phyloP scores from a whole-genome alignment of 306 rosid genomes.

The Hippophae rhamnoides region DNA sequence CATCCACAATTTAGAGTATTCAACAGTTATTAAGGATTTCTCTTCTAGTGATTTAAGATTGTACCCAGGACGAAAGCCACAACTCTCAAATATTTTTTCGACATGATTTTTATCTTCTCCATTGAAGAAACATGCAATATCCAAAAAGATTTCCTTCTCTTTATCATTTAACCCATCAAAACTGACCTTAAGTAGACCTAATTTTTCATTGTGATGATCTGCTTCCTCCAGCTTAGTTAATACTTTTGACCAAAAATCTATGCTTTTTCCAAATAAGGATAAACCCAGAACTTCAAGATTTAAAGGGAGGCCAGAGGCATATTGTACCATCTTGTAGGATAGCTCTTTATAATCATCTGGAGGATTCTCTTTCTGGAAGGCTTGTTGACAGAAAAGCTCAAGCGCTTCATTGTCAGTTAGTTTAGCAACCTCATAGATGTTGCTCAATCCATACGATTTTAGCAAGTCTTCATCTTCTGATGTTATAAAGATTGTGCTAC shows the following conservation, averaged over 20 bases:
- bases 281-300: constrained; percentile 12
- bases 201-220: constrained; percentile 1
- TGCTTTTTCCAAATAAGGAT: not conserved
- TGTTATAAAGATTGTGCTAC: not conserved
- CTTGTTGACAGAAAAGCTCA: constrained; percentile 3
- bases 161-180: not conserved
- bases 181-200: constrained; percentile 1
- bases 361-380: not conserved
- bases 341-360: not conserved
- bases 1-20: not conserved
- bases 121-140: constrained; percentile 28
- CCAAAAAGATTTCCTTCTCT: constrained; percentile 26
- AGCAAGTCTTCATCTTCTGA: not conserved
- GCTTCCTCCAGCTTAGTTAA: not conserved
- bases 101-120: constrained; percentile 22
- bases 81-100: constrained; percentile 5
- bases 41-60: constrained; percentile 19
- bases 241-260: not conserved
- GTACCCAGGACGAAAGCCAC: not conserved
- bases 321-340: not conserved
- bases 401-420: constrained; percentile 4
- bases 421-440: not conserved
- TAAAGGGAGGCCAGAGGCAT: constrained; percentile 10
- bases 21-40: constrained; percentile 26
- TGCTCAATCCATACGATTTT: not conserved